These are phyloP conservation scores for Furcasterigmium sp. DNA, from an alignment of 2,329 filamentous ascomycete genomes.

Conservation along the genomic window DNA sequence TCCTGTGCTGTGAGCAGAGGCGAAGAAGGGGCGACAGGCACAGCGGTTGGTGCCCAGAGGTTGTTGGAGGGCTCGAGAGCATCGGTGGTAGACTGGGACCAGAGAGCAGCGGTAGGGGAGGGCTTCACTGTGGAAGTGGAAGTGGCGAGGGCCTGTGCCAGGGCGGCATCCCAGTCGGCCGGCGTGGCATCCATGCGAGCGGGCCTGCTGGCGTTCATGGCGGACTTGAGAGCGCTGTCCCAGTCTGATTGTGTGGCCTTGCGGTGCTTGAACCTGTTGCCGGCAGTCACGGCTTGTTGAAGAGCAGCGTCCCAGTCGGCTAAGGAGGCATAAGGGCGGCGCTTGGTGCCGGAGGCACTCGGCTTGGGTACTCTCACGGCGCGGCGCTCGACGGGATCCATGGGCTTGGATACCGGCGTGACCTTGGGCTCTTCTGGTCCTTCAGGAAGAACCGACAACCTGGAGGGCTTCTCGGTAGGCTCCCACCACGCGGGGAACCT, in stretches of 20 bases:
- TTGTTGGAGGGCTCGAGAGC: slow-evolving; percentile 1
- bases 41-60: slow-evolving; percentile 5
- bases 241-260: slow-evolving; percentile 8
- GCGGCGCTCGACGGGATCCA: not conserved
- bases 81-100: slow-evolving; percentile 2
- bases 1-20: slow-evolving; percentile 5
- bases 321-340: not conserved
- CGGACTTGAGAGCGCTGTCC: slow-evolving; percentile 9
- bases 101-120: slow-evolving; percentile 3
- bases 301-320: slow-evolving; percentile 12
- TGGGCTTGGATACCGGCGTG: not conserved
- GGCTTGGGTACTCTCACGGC: not conserved
- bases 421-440: slow-evolving; percentile 1
- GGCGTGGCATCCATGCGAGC: slow-evolving; percentile 14
- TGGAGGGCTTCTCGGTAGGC: not conserved
- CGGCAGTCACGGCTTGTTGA: not conserved
- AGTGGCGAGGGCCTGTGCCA: slow-evolving; percentile 26
- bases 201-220: slow-evolving; percentile 10
- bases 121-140: not conserved
- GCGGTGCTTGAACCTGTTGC: slow-evolving; percentile 3
- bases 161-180: slow-evolving; percentile 32
- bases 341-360: not conserved
- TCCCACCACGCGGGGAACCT: slow-evolving; percentile 10
- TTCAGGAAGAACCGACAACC: not conserved
- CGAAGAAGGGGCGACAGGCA: slow-evolving; percentile 1